Base-by-base conservation (phyloP, 148 eudicot genomes). In the Nepenthes gracilis region DNA sequence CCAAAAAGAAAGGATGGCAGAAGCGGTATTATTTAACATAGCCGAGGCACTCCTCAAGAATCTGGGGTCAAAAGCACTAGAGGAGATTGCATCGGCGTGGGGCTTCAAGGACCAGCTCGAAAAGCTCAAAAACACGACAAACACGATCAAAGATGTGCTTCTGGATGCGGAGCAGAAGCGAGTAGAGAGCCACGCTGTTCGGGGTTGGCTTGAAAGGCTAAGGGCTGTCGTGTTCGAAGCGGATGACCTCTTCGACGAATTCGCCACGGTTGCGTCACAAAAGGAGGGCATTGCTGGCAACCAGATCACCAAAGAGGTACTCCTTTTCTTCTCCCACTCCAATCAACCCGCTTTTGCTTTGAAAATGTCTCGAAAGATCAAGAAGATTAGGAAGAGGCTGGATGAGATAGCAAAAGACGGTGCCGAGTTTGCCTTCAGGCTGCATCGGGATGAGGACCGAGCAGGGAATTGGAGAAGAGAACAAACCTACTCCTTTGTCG, bases 101-200 rank as follows among this genome's bases (percentile, higher is more conserved):
- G 60, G 68, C 2, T 56, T 69, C 35, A 58, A 52, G 47, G 33
- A 43, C 32, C 55, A 52, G 10, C 66, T 77, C 12, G 55, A 36
- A 4, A 34, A 43, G 13, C 64, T 74, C 8, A 8, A 60, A 45
- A 58, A 65, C 35, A 72, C 74, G 0, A 12, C 69, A 9, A 43
- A 15, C 4, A 33, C 59, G 8, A 65, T 76, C 10, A 64, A 58
- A 8, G 65, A 38, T 10, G 60, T 65, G 65, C 63, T 73, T 13
- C 35, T 57, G 35, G 75, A 74, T 67, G 81, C 75, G 53, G 75
- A 70, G 60, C 67, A 67, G 23, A 63, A 33, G 61, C 64, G 64
- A 33, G 33, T 43, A 7, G 58, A 66, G 36, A 65, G 63, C 53
- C 65, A 32, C 33, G 15, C 33, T 13, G 47, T 74, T 1, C 47